These are phyloP conservation scores for Stagonosporopsis rhizophila DNA, from an alignment of 2,329 filamentous ascomycete species.

Conservation along the genomic window DNA sequence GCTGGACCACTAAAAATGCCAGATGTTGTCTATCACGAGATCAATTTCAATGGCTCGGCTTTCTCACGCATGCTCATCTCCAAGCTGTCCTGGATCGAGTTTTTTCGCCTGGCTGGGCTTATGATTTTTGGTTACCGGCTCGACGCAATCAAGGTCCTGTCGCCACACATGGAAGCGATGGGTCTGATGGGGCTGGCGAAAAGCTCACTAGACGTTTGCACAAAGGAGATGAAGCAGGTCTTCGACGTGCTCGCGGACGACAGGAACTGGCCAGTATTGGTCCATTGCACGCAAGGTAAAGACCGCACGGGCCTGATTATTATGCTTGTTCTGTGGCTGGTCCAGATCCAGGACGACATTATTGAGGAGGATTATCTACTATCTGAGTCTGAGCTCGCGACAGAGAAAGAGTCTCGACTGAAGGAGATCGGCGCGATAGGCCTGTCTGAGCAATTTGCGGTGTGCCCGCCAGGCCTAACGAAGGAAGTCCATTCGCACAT, in stretches of 20 bases:
- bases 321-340: constrained; percentile 70
- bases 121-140: constrained; percentile 72
- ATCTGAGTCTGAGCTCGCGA: constrained; percentile 66
- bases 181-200: constrained; percentile 75
- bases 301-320: constrained; percentile 80
- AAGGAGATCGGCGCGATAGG: constrained; percentile 74
- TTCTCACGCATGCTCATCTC: constrained; percentile 74
- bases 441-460: constrained; percentile 71
- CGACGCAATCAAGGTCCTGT: constrained; percentile 73
- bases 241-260: constrained; percentile 59
- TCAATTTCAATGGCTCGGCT: constrained; percentile 75
- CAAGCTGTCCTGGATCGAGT: constrained; percentile 71
- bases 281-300: constrained; percentile 91
- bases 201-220: constrained; percentile 73
- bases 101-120: constrained; percentile 68
- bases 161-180: constrained; percentile 71
- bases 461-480: constrained; percentile 71
- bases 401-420: constrained; percentile 69
- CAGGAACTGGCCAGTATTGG: constrained; percentile 67
- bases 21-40: constrained; percentile 67
- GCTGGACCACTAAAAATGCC: constrained; percentile 68
- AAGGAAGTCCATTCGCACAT: constrained; percentile 65
- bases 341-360: constrained; percentile 63
- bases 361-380: constrained; percentile 76
- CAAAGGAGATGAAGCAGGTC: constrained; percentile 64